Evolutionary conservation across 2,329 filamentous ascomycete genomes (phyloP).

Genomic region (Colletotrichum noveboracense): DNA sequence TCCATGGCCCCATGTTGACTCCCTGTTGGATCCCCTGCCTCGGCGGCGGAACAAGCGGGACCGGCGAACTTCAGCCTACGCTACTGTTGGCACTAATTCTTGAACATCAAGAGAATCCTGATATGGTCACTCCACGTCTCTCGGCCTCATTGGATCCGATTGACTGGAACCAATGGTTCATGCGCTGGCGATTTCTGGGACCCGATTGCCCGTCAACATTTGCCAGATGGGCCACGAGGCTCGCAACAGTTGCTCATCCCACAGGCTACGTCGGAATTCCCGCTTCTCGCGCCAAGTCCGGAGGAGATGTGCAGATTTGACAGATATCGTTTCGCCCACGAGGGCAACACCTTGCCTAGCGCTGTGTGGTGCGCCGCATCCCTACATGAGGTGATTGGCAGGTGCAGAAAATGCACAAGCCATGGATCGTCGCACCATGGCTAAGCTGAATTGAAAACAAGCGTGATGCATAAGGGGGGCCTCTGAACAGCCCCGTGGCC

Average conservation of each 20-base stretch:
- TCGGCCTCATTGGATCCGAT: neutral
- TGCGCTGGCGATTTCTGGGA: neutral
- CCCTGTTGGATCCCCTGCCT: neutral
- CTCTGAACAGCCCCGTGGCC: neutral
- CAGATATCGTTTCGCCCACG: neutral
- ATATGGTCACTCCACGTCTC: neutral
- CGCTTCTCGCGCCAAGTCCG: neutral
- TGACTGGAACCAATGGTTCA: neutral
- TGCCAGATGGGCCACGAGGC: neutral
- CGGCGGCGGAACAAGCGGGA: neutral
- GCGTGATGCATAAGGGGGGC: neutral
- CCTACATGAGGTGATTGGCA: neutral
- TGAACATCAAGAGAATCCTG: constrained; percentile 2
- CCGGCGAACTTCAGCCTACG: neutral
- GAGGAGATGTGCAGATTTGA: neutral
- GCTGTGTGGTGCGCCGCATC: neutral
- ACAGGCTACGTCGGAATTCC: neutral
- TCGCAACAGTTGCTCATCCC: neutral
- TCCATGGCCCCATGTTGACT: neutral
- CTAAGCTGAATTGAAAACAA: neutral
- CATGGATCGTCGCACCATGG: neutral
- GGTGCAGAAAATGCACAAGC: neutral
- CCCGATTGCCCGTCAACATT: neutral
- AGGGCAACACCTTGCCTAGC: neutral
- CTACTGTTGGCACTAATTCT: neutral